These are phyloP conservation scores for Aspergillus homomorphus DNA, from an alignment of 495 filamentous ascomycete genomes.

Conservation along the genomic window DNA sequence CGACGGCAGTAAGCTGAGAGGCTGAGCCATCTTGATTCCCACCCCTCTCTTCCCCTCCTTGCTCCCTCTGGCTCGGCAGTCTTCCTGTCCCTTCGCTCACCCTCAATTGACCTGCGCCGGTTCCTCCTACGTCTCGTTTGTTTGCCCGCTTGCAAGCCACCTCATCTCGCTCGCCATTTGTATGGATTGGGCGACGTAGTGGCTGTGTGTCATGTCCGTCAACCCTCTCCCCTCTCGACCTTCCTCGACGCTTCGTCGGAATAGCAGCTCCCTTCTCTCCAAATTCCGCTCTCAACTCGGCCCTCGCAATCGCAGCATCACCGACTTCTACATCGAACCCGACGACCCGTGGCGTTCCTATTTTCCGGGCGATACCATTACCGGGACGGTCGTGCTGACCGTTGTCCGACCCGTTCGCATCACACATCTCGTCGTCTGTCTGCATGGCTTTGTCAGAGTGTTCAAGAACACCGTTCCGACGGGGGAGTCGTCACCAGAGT, in stretches of 20 bases:
- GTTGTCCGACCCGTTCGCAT: slow-evolving; percentile 79
- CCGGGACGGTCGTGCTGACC: slow-evolving; percentile 75
- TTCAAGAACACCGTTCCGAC: slow-evolving; percentile 70
- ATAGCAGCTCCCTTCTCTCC: slow-evolving; percentile 53
- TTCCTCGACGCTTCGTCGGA: slow-evolving; percentile 41
- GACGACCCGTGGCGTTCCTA: slow-evolving; percentile 90
- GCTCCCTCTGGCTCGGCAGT: neutral
- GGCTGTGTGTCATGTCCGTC: slow-evolving; percentile 45
- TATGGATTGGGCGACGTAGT: slow-evolving; percentile 37
- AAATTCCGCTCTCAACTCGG: slow-evolving; percentile 60
- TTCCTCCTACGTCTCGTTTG: neutral
- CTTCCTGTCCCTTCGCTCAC: slow-evolving; percentile 5
- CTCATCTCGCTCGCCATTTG: slow-evolving; percentile 23
- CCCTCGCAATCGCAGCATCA: slow-evolving; percentile 66
- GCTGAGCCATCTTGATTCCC: neutral
- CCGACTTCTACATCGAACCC: slow-evolving; percentile 72
- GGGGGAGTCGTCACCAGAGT: slow-evolving; percentile 53
- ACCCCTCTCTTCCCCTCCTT: slow-evolving; percentile 3
- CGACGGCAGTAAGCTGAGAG: neutral
- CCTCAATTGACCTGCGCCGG: neutral
- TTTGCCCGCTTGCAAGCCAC: slow-evolving; percentile 6
- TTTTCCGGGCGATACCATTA: slow-evolving; percentile 61
- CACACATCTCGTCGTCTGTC: slow-evolving; percentile 82
- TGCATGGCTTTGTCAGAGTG: slow-evolving; percentile 88
- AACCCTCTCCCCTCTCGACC: slow-evolving; percentile 35